A percentile compares a stretch with the other conserved stretches of the same genome.
Evolutionary conservation across 768 basidiomycete genomes (phyloP).

Genomic region (Pholiota microspora): DNA sequence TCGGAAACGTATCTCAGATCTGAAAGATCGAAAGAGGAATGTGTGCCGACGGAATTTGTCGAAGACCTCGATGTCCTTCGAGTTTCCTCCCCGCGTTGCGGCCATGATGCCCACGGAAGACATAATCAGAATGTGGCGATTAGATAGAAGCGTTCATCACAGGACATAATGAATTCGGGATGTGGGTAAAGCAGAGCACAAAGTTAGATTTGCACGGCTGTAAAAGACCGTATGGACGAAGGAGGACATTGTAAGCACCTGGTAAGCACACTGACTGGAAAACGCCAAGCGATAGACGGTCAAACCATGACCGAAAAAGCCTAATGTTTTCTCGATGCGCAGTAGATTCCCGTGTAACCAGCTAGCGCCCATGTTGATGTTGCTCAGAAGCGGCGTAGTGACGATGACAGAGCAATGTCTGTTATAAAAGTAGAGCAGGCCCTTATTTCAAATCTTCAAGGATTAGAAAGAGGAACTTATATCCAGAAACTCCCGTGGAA

Average conservation of each 20-base stretch:
- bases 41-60: neutral
- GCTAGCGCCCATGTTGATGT: neutral
- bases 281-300: neutral
- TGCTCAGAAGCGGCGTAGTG: neutral
- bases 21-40: neutral
- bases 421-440: too few relatives aligned
- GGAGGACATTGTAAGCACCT: neutral
- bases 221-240: neutral
- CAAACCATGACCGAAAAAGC: neutral
- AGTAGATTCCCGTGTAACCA: too few relatives aligned
- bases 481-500: too few relatives aligned
- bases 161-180: neutral
- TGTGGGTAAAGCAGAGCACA: neutral
- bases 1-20: neutral
- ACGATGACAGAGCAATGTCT: too few relatives aligned
- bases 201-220: neutral
- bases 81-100: neutral
- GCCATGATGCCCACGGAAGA: neutral
- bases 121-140: neutral
- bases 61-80: neutral
- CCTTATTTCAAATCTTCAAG: too few relatives aligned
- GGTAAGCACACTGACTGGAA: neutral
- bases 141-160: too few relatives aligned
- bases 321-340: neutral
- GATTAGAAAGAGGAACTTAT: too few relatives aligned